A percentile compares a stretch with the other conserved stretches of the same genome.
These are phyloP conservation scores for Vanilla planifolia DNA, from an alignment of 106 monocot species.

Conservation along the genomic window DNA sequence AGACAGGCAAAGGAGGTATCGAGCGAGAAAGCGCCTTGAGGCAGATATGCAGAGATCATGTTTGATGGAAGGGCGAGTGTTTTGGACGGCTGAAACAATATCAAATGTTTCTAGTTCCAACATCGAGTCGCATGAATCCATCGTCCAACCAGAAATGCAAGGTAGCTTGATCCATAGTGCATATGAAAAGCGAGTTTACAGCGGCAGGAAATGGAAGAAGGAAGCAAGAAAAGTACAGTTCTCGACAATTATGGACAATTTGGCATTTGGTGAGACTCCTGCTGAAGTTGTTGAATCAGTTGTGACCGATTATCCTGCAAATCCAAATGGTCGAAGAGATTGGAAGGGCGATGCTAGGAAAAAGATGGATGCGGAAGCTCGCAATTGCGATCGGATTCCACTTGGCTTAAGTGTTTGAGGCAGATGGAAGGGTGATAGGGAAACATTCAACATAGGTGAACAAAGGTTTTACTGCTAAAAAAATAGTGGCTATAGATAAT, in stretches of 20 bases:
- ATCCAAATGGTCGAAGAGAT: slow-evolving; percentile 12
- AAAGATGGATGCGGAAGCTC: slow-evolving; percentile 4
- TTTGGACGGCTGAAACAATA: neutral
- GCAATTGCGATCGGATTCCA: neutral
- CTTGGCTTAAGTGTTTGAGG: slow-evolving; percentile 1
- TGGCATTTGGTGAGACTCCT: neutral
- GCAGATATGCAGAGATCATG: slow-evolving; percentile 20
- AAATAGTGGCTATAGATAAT: no score
- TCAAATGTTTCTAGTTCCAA: neutral
- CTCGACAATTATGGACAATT: neutral
- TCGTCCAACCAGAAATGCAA: no score
- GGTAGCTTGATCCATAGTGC: neutral
- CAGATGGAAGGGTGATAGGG: no score
- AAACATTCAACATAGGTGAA: no score
- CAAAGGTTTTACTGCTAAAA: no score
- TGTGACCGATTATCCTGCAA: neutral
- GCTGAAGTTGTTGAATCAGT: slow-evolving; percentile 8
- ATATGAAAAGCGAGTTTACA: slow-evolving; percentile 8
- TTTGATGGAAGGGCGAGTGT: neutral
- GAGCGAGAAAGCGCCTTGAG: slow-evolving; percentile 41
- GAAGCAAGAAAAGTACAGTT: slow-evolving; percentile 30
- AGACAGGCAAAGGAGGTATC: slow-evolving; percentile 42
- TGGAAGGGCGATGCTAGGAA: slow-evolving; percentile 49
- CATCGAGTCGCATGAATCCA: neutral
- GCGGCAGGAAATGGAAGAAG: slow-evolving; percentile 38